Percentiles rank a stretch among this genome's conserved stretches.
These are phyloP conservation scores for Phytophthora palmivora DNA, from an alignment of 352 stramenopile species.

Conservation along the genomic window DNA sequence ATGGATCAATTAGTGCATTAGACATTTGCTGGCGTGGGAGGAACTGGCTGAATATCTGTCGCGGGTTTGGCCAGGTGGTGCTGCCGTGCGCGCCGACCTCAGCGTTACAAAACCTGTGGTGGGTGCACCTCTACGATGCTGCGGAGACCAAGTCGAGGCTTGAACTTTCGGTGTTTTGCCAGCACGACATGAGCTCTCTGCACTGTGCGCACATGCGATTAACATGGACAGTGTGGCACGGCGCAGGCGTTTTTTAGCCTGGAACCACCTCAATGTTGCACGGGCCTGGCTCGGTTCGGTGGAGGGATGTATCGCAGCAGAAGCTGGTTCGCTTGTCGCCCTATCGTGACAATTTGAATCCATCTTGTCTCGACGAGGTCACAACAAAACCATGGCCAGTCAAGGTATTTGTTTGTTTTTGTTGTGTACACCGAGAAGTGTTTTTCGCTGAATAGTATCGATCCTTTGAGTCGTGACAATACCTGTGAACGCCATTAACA, in stretches of 20 bases:
- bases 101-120: slow-evolving; percentile 2
- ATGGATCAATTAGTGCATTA: slow-evolving; percentile 3
- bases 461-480: too few relatives aligned
- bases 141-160: neutral
- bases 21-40: slow-evolving; percentile 6
- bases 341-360: slow-evolving; percentile 9
- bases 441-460: too few relatives aligned
- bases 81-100: slow-evolving; percentile 12
- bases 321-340: slow-evolving; percentile 1
- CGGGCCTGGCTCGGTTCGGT: neutral
- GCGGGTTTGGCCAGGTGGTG: slow-evolving; percentile 11
- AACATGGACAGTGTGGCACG: slow-evolving; percentile 19
- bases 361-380: slow-evolving; percentile 12
- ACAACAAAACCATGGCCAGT: too few relatives aligned
- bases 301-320: slow-evolving; percentile 14
- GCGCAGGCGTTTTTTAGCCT: slow-evolving; percentile 18
- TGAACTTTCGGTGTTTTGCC: slow-evolving; percentile 14
- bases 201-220: neutral
- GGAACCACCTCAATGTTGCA: neutral
- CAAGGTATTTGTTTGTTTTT: slow-evolving; percentile 4
- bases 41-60: slow-evolving; percentile 15
- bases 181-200: slow-evolving; percentile 10
- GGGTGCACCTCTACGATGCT: neutral
- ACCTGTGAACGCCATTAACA: too few relatives aligned
- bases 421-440: too few relatives aligned